A percentile compares a stretch with the other conserved stretches of the same genome.
Evolutionary conservation across 2,329 filamentous ascomycete species (phyloP).

Genomic region (Penicillium hordei): DNA sequence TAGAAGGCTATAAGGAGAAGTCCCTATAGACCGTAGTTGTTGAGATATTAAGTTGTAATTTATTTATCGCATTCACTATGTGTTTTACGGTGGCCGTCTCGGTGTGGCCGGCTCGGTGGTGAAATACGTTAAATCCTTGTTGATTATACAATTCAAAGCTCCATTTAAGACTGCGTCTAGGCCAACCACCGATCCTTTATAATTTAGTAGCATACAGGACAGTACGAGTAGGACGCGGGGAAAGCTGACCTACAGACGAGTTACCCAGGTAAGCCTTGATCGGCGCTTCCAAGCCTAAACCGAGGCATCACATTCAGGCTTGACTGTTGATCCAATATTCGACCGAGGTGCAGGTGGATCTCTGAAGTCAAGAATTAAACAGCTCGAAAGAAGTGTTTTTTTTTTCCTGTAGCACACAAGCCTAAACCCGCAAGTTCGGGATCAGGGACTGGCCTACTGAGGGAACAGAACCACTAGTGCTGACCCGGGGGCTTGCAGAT

Average conservation of each 20-base stretch:
- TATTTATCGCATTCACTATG: no score
- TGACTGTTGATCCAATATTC: not conserved
- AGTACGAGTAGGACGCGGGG: not conserved
- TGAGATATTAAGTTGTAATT: no score
- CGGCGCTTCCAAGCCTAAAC: not conserved
- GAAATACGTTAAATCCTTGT: not conserved
- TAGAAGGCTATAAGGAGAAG: no score
- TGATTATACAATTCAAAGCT: not conserved
- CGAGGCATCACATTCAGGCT: constrained; percentile 7
- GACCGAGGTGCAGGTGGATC: not conserved
- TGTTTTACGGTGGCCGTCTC: no score
- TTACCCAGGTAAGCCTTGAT: not conserved
- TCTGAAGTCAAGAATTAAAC: not conserved
- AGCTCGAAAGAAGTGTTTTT: not conserved
- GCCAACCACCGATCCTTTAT: not conserved
- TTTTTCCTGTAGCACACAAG: not conserved
- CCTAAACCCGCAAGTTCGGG: no score
- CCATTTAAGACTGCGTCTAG: not conserved
- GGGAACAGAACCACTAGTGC: not conserved
- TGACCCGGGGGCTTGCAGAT: constrained; percentile 4
- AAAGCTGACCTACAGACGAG: not conserved
- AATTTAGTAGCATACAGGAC: not conserved
- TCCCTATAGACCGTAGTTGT: no score
- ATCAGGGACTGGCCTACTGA: not conserved
- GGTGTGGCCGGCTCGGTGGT: no score